Evolutionary conservation across 139 green algal species (phyloP), one percentile per base, ranked within the genome.

Genomic region (Coelastrella sp.): DNA sequence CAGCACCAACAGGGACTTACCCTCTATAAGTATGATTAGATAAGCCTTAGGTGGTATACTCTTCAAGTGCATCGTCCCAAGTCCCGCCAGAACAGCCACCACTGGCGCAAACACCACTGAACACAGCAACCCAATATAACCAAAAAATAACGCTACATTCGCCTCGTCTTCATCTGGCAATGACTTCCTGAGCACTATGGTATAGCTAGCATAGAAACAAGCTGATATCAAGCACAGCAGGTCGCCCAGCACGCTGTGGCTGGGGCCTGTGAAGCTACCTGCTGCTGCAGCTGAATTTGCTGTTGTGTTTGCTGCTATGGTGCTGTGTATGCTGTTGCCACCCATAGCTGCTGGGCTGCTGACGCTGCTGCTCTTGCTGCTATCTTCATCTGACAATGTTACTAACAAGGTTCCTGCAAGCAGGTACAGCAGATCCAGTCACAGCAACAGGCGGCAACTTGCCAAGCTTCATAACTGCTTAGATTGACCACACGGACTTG

Each of bases 201-300:
- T 99, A 94, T 99, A 99, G 16, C 75, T 78, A 4, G 93, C 97
- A 90, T 99, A 99, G 20, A 97, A 90, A 5, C 94, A 76, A 3
- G 96, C 95, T 10, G 96, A 97, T 59, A 96, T 22, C 5, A 99
- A 92, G 58, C 92, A 94, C 65, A 99, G 92, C 59, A 96, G 7
- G 89, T 99, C 98, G 5, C 98, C 98, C 6, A 32, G 3, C 3
- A 81, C 71, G 20, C 71, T 88, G 57, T 81, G 87, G 78, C 77
- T 86, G 19, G 75, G 20, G 8, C 61, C 75, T n/a, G 76, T 14
- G 19, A n/a, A 64, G 17, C 60, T 76, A 17, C 32, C 22, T 22
- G 59, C 86, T 80, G 86, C 71, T 5, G 64, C n/a, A 19, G 32
- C 77, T 10, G 78, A 19, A 10, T 65, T 17, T 61, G 87, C 78